These are phyloP conservation scores for Solanum chiquidenum DNA, from an alignment of 257 asterid species.

Conservation along the genomic window DNA sequence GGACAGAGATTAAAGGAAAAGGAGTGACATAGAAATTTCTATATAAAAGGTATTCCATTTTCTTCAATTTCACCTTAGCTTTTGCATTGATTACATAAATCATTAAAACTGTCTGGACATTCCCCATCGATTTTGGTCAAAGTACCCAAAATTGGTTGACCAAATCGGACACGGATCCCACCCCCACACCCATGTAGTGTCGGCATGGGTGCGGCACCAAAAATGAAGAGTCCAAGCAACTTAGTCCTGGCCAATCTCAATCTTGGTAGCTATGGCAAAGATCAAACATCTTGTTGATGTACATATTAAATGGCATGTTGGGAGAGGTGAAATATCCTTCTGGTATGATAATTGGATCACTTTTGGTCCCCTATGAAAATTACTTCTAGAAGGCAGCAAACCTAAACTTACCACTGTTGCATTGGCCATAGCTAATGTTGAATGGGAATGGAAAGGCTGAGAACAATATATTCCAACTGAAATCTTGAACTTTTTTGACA, in stretches of 20 bases:
- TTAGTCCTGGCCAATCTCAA: neutral
- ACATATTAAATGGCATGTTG: neutral
- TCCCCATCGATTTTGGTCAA: neutral
- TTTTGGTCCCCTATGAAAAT: neutral
- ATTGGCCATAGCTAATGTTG: neutral
- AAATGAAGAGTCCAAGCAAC: neutral
- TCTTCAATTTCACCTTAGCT: neutral
- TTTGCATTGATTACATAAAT: neutral
- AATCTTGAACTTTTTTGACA: neutral
- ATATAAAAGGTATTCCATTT: neutral
- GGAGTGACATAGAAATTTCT: neutral
- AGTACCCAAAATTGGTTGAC: neutral
- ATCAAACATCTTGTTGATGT: neutral
- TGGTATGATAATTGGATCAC: neutral
- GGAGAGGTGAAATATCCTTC: neutral
- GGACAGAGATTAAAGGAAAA: neutral
- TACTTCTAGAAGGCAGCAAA: neutral
- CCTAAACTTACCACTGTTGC: neutral
- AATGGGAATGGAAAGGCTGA: neutral
- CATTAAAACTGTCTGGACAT: neutral
- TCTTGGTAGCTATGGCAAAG: neutral
- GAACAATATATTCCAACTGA: neutral
- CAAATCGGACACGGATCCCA: neutral
- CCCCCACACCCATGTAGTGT: neutral
- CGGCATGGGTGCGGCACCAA: neutral